These are phyloP conservation scores for Parachaetomium inaequale DNA, from an alignment of 495 filamentous ascomycete species.

Conservation along the genomic window DNA sequence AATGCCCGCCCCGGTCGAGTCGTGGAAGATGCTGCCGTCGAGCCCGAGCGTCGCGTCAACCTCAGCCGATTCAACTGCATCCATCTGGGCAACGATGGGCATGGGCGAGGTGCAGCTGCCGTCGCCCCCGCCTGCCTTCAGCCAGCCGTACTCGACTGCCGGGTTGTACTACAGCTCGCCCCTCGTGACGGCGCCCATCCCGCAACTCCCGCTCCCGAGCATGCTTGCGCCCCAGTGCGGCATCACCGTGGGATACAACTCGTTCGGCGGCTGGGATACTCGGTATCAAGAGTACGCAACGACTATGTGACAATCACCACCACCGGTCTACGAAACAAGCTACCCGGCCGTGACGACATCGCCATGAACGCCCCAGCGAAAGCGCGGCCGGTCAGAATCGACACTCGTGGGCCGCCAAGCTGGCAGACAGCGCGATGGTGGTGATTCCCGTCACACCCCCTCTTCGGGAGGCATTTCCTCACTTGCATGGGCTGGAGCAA, in stretches of 20 bases:
- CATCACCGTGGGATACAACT: constrained; percentile 66
- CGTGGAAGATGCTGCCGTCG: constrained; percentile 91
- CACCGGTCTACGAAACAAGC: constrained; percentile 35
- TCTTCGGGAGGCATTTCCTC: constrained; percentile 34
- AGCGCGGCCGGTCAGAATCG: constrained; percentile 11
- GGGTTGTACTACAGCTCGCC: constrained; percentile 59
- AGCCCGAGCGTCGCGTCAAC: constrained; percentile 70
- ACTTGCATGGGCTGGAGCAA: constrained; percentile 41
- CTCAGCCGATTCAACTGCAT: constrained; percentile 59
- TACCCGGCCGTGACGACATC: constrained; percentile 42
- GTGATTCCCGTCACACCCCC: constrained; percentile 5
- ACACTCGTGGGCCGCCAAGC: constrained; percentile 3
- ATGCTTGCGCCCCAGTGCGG: constrained; percentile 84
- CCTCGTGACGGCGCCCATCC: constrained; percentile 64
- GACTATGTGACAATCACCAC: constrained; percentile 60
- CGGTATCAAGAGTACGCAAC: constrained; percentile 59
- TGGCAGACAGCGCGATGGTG: constrained; percentile 22
- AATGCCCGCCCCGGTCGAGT: constrained; percentile 69
- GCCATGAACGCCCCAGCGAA: constrained; percentile 24
- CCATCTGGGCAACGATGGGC: constrained; percentile 79
- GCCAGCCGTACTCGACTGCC: constrained; percentile 70
- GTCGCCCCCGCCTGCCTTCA: constrained; percentile 74
- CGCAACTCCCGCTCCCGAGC: constrained; percentile 82
- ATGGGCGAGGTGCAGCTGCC: constrained; percentile 65
- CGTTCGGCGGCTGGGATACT: constrained; percentile 71